A percentile compares a stretch with the other conserved stretches of the same genome.
Conservation (phyloP, 441 rosid species). For the Gossypium aridum region DNA sequence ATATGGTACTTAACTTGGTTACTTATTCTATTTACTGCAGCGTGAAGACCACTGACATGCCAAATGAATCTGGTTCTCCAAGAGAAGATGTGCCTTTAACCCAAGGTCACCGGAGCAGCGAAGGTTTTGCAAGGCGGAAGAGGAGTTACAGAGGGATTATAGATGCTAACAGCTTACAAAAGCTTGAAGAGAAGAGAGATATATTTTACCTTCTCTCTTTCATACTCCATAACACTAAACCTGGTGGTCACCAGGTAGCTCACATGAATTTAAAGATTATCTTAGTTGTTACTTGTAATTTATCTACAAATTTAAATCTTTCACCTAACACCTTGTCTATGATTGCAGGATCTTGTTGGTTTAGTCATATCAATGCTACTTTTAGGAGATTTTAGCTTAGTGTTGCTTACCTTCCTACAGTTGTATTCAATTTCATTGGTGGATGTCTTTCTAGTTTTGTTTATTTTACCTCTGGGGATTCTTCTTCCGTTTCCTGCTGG, state of each 20-base stretch:
- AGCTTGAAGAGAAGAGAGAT: conserved; percentile 92
- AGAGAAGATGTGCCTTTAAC: conserved; percentile 40
- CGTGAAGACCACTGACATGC: conserved; percentile 28
- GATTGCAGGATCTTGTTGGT: conserved; percentile 97
- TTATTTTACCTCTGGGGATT: conserved; percentile 88
- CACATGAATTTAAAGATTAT: not conserved
- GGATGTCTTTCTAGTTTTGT: conserved; percentile 79
- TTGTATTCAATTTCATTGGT: conserved; percentile 86
- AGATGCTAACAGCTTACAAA: conserved; percentile 67
- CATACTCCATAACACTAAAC: conserved; percentile 90
- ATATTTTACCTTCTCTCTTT: conserved; percentile 86
- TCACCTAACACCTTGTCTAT: conserved; percentile 10
- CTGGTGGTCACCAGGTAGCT: conserved; percentile 98
- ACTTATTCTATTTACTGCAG: conserved; percentile 26
- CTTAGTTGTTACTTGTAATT: not conserved
- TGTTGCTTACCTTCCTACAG: conserved; percentile 95
- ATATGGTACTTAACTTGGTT: conserved; percentile 26
- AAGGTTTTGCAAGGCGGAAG: conserved; percentile 43
- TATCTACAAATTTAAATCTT: conserved; percentile 12
- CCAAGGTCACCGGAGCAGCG: conserved; percentile 39
- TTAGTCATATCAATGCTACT: conserved; percentile 95
- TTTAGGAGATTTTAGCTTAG: conserved; percentile 99
- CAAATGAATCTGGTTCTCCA: conserved; percentile 34
- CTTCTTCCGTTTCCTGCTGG: conserved; percentile 99
- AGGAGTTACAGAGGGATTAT: conserved; percentile 64